A percentile compares a stretch with the other conserved stretches of the same genome.
Conservation (phyloP, 1,284 basidiomycete species). For the Cryptococcus floricola region DNA sequence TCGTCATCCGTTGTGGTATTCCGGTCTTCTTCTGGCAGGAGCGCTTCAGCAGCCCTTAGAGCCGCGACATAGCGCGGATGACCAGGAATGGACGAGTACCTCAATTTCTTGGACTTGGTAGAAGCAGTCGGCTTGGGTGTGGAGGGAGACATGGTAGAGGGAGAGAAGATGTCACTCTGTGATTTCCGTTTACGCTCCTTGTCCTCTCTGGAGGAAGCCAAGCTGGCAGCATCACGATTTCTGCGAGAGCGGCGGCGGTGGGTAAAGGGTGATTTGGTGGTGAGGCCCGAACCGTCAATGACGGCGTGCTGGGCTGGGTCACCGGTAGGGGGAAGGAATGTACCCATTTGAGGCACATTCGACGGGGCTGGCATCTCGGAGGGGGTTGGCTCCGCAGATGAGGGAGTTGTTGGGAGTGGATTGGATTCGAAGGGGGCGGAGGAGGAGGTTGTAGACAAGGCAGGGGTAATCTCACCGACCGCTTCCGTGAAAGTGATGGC, state of each 20-base stretch:
- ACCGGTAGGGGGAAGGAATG: conserved; percentile 33
- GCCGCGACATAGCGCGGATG: conserved; percentile 44
- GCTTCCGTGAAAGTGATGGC: conserved; percentile 27
- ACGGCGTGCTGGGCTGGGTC: conserved; percentile 43
- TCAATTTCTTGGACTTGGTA: conserved; percentile 24
- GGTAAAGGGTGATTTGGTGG: conserved; percentile 47
- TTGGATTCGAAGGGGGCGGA: conserved; percentile 3
- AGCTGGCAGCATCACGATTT: conserved; percentile 19
- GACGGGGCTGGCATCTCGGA: conserved; percentile 4
- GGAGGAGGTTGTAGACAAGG: conserved; percentile 22
- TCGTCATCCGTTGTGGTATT: conserved; percentile 30
- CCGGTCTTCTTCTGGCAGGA: conserved; percentile 26
- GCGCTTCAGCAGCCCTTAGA: conserved; percentile 22
- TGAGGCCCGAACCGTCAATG: conserved; percentile 39
- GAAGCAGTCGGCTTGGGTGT: background rate
- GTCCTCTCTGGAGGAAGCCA: conserved; percentile 21
- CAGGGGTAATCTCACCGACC: conserved; percentile 16
- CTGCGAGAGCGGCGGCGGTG: conserved; percentile 29
- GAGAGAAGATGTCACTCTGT: conserved; percentile 28
- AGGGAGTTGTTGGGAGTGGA: conserved; percentile 5
- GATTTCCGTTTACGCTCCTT: conserved; percentile 26
- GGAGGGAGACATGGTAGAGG: background rate
- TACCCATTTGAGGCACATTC: conserved; percentile 34
- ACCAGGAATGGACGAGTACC: conserved; percentile 47
- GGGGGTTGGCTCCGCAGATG: conserved; percentile 1